These are phyloP conservation scores for Lichtheimia ramosa DNA, from an alignment of 371 early-diverging fungal species.

Conservation along the genomic window DNA sequence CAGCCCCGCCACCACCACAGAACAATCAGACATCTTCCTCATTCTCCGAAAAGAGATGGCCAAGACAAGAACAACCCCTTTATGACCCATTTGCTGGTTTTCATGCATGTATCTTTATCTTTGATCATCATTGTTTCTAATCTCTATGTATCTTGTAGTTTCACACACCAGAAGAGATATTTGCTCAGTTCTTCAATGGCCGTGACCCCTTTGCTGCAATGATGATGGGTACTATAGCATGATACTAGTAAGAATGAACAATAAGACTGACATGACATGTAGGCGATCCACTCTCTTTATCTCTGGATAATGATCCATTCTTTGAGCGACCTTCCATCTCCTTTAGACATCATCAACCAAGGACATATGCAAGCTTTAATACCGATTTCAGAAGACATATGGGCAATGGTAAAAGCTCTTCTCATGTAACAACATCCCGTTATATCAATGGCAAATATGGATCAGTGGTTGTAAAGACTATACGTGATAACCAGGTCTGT, in stretches of 20 bases:
- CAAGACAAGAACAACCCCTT: no score
- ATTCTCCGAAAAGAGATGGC: no score
- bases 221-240: no score
- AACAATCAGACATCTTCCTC: no score
- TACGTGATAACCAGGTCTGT: background rate
- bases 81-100: conserved; percentile 31
- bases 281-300: conserved; percentile 2
- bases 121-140: background rate
- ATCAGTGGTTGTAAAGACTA: background rate
- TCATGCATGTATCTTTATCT: conserved; percentile 15
- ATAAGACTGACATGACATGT: background rate
- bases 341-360: no score
- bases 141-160: conserved; percentile 29
- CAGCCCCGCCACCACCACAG: background rate
- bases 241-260: no score
- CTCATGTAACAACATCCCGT: conserved; percentile 5
- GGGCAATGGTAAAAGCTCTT: no score
- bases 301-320: conserved; percentile 22
- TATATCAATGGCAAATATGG: conserved; percentile 32
- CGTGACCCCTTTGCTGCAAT: conserved; percentile 8
- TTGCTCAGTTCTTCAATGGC: conserved; percentile 37
- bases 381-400: no score
- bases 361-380: no score
- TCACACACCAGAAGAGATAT: conserved; percentile 50
- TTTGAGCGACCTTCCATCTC: background rate